Percentiles rank a stretch among this genome's conserved stretches.
phyloP scores from a whole-genome alignment of 305 asterid genomes.

The Ajuga reptans region DNA sequence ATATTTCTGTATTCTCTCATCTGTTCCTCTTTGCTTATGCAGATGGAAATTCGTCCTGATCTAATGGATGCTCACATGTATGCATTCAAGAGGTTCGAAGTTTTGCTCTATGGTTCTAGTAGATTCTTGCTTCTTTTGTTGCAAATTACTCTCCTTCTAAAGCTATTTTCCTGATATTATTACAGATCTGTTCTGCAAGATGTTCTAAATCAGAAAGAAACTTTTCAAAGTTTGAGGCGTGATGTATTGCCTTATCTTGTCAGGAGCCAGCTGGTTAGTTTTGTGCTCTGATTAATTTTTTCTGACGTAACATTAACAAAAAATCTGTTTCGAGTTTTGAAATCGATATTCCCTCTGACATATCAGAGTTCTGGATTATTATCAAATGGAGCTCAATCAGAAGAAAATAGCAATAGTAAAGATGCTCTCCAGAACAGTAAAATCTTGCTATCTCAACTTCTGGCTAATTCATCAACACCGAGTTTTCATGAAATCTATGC shows the following conservation, averaged over 20 bases:
- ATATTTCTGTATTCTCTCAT: neutral
- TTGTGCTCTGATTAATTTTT: conserved; percentile 14
- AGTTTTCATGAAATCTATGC: conserved; percentile 78
- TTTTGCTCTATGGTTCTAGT: conserved; percentile 23
- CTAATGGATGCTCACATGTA: conserved; percentile 97
- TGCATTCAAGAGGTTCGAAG: conserved; percentile 89
- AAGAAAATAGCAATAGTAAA: conserved; percentile 63
- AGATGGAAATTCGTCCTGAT: conserved; percentile 94
- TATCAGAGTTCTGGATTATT: conserved; percentile 68
- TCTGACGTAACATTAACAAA: neutral
- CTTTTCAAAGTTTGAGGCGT: conserved; percentile 68
- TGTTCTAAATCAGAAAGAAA: conserved; percentile 67
- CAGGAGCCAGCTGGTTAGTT: conserved; percentile 81
- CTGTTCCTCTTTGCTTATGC: conserved; percentile 26
- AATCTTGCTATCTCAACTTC: conserved; percentile 68
- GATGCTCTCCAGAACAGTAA: conserved; percentile 51
- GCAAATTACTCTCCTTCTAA: conserved; percentile 8
- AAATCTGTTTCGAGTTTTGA: conserved; percentile 17
- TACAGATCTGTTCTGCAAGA: conserved; percentile 74
- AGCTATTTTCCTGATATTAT: conserved; percentile 10
- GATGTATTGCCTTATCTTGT: conserved; percentile 96
- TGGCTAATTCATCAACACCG: conserved; percentile 80
- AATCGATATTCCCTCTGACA: conserved; percentile 24
- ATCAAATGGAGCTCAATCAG: conserved; percentile 57
- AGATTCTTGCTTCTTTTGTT: conserved; percentile 18